phyloP scores from a whole-genome alignment of 257 asterid genomes.

The Eustoma russellianum region DNA sequence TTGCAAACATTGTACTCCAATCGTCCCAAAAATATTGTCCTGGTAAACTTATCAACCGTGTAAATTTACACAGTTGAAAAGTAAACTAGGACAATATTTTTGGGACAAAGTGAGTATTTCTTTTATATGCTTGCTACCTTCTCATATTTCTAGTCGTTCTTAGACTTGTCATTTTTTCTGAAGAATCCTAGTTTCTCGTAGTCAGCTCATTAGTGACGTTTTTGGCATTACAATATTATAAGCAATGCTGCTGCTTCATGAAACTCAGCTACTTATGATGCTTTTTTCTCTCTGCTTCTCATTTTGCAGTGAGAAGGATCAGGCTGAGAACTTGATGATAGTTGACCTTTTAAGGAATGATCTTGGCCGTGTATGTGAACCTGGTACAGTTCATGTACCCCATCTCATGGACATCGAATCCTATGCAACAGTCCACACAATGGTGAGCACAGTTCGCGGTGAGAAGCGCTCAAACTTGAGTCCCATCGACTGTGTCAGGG shows the following conservation, averaged over 20 bases:
- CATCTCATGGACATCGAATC: constrained; percentile 93
- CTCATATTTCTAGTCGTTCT: too few relatives aligned
- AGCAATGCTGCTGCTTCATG: neutral
- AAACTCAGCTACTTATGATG: neutral
- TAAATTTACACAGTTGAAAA: too few relatives aligned
- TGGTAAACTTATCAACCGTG: too few relatives aligned
- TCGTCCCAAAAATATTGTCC: too few relatives aligned
- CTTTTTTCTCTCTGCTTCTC: neutral
- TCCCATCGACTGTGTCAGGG: constrained; percentile 69
- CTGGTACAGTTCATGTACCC: constrained; percentile 92
- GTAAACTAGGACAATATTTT: too few relatives aligned
- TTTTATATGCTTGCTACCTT: too few relatives aligned
- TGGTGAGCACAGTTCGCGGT: constrained; percentile 91
- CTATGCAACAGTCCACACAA: constrained; percentile 89
- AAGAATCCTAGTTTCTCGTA: too few relatives aligned
- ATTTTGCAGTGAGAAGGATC: constrained; percentile 83
- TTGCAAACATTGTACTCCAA: too few relatives aligned
- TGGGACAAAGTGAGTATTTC: too few relatives aligned
- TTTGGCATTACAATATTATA: too few relatives aligned
- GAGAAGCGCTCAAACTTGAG: constrained; percentile 42
- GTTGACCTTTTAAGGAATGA: constrained; percentile 94
- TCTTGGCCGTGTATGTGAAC: constrained; percentile 95
- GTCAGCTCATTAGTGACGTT: too few relatives aligned
- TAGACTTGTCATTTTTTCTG: too few relatives aligned
- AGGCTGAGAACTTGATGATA: constrained; percentile 96